Percentiles rank a stretch among this genome's conserved stretches.
Conservation (phyloP, 768 basidiomycete genomes). For the Asterophora lycoperdoides region DNA sequence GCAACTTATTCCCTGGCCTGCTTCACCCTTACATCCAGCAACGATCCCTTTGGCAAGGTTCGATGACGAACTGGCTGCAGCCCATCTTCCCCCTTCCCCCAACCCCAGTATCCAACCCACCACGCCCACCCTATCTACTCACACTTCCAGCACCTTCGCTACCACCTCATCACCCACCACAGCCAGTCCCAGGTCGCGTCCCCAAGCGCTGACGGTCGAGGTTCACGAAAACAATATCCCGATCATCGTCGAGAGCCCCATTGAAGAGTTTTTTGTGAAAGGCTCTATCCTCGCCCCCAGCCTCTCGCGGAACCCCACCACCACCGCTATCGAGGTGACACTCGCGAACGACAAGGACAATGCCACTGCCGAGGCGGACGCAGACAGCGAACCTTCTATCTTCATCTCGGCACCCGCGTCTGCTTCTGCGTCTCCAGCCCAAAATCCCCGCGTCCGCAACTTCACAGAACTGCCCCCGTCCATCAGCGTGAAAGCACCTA, state of each 20-base stretch:
- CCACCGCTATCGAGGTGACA: conserved; percentile 2
- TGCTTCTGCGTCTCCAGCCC: neutral
- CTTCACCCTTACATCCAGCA: conserved; percentile 11
- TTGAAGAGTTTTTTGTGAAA: conserved; percentile 18
- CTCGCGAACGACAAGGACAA: conserved; percentile 7
- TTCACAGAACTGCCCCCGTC: conserved; percentile 11
- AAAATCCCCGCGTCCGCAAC: conserved; percentile 9
- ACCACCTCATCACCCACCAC: conserved; percentile 11
- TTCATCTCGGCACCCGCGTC: neutral
- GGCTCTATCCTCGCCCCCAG: conserved; percentile 6
- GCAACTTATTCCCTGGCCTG: conserved; percentile 14
- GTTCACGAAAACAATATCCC: conserved; percentile 21
- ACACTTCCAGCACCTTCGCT: conserved; percentile 22
- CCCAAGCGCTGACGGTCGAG: conserved; percentile 17
- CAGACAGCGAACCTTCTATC: conserved; percentile 1
- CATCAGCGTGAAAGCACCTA: conserved; percentile 1
- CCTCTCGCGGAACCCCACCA: conserved; percentile 1
- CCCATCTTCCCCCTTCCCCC: conserved; percentile 17
- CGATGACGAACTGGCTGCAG: neutral
- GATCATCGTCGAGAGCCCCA: conserved; percentile 35
- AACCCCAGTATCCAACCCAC: neutral
- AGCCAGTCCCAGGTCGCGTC: conserved; percentile 1
- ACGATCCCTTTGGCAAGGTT: neutral
- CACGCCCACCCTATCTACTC: conserved; percentile 13
- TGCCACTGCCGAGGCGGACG: conserved; percentile 10